phyloP scores from a whole-genome alignment of 2,329 filamentous ascomycete genomes.

The Neonectria neomacrospora region DNA sequence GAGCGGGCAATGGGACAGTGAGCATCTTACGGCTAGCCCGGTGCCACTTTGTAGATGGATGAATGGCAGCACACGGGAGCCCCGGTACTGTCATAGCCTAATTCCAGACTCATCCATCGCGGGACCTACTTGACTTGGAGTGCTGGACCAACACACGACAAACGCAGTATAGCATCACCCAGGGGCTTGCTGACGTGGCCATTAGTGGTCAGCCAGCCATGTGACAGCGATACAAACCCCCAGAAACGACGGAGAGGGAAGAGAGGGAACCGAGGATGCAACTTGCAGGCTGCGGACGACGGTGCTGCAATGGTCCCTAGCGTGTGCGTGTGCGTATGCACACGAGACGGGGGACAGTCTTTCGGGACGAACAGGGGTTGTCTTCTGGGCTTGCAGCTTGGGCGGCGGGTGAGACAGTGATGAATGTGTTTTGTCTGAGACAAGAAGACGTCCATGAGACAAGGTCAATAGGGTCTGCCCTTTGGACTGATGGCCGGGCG shows the following conservation, averaged over 20 bases:
- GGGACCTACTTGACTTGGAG: no score
- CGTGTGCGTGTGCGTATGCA: background rate
- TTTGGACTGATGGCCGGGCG: no score
- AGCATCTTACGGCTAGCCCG: no score
- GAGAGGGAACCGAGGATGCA: background rate
- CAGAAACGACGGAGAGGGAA: background rate
- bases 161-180: background rate
- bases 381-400: background rate
- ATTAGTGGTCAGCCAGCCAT: background rate
- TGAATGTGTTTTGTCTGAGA: background rate
- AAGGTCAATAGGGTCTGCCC: no score
- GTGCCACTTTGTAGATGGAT: background rate
- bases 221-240: background rate
- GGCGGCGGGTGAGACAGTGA: background rate
- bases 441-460: no score
- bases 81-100: background rate
- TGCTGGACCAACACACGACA: slow-evolving; percentile 10
- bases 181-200: slow-evolving; percentile 25
- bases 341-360: background rate
- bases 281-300: background rate
- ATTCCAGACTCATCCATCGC: background rate
- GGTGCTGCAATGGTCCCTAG: background rate
- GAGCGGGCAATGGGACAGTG: slow-evolving; percentile 1
- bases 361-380: background rate
- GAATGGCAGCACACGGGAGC: background rate